phyloP scores from a whole-genome alignment of 139 green algal genomes.

The Closterium sp. region DNA sequence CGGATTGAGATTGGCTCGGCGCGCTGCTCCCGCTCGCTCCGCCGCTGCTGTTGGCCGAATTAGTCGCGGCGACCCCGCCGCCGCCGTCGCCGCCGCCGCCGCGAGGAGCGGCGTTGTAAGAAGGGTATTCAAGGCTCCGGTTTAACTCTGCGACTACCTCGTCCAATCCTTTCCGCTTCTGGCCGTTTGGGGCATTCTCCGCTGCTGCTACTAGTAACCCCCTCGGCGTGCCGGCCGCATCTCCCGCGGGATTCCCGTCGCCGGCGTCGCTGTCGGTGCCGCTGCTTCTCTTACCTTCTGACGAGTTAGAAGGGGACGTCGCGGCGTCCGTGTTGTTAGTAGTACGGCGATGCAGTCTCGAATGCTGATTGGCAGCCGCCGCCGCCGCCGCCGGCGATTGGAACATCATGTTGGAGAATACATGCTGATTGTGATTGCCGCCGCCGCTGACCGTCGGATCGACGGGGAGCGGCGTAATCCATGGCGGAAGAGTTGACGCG shows the following conservation, averaged over 20 bases:
- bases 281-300: background rate
- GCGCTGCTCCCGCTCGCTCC: background rate
- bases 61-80: background rate
- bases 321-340: background rate
- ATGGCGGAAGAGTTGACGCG: background rate
- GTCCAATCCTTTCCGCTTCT: background rate
- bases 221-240: too few species aligned
- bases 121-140: background rate
- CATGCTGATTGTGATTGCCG: background rate
- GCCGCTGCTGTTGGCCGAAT: background rate
- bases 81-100: too few species aligned
- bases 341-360: background rate
- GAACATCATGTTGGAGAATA: background rate
- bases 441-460: background rate
- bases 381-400: background rate
- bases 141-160: background rate
- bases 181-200: background rate
- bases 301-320: background rate
- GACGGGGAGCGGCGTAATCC: background rate
- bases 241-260: background rate
- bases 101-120: background rate
- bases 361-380: too few species aligned
- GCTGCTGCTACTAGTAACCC: background rate
- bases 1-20: background rate
- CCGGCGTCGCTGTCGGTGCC: background rate